Base-by-base conservation (phyloP, 768 basidiomycete genomes). In the Auricularia heimuer region DNA sequence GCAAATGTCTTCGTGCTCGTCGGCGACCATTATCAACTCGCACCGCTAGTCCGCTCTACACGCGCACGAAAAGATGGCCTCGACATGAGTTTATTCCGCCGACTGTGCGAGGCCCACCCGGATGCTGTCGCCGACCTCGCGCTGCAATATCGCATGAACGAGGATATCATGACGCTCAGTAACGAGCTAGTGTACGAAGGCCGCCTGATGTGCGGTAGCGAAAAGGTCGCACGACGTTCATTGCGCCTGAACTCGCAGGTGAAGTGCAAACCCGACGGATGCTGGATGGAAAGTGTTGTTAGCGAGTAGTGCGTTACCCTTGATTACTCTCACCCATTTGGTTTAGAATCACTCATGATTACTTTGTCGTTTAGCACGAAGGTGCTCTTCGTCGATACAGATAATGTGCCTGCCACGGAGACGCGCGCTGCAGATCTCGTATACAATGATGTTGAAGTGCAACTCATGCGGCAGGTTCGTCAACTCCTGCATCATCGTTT, bases 11-110 rank as follows among this genome's bases (percentile, higher is more conserved):
- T 98, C 68, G 84, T 98, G 3, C 86, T 98, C 12, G 96, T 98
- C 18, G 97, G 97, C 6, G 97, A 98, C 72, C 97, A 99, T 76
- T 93, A 89, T 77, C 97, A 99, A 71, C 85, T 99, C 2, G 96
- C 96, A 10, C 97, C 97, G 0, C 82, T 98, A 47, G 96, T 96
- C 69, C 88, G 89, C 62, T 94, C 90, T 71, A 79, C 76, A 0
- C 82, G 81, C 12, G 96, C 97, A 0, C 85, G 89, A 33, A 84
- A 85, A 71, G 91, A 88, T 2, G 97, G 97, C 1, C 80, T 98
- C 12, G 96, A 98, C 66, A 79, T 90, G 0, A 94, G 92, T 0
- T 81, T 98, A 3, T 99, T 99, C 79, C 85, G 91, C 51, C 83
- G 86, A 2, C 83, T 99, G 3, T 94, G 92, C 0, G 88, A 93